Conservation (phyloP, 352 stramenopile genomes). For the Phytophthora uliginosa region DNA sequence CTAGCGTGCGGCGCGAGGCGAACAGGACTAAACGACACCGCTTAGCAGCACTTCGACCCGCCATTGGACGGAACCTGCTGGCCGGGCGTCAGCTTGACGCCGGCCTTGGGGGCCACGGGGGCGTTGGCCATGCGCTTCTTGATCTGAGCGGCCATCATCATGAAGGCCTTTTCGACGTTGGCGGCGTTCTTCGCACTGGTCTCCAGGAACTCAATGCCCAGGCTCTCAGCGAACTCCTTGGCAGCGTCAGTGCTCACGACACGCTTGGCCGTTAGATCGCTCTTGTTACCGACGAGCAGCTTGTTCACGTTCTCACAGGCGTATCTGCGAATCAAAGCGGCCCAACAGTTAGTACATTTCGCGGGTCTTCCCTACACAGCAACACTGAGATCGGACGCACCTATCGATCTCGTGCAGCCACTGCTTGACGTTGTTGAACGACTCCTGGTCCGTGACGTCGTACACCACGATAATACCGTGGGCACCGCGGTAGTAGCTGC, state of each 20-base stretch:
- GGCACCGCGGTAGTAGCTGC: constrained; percentile 98
- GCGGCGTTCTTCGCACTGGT: constrained; percentile 91
- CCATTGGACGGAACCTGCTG: constrained; percentile 74
- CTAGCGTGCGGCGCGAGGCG: constrained; percentile 27
- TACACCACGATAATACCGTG: constrained; percentile 99
- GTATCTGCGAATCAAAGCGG: constrained; percentile 78
- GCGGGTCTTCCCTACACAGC: neutral
- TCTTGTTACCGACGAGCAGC: constrained; percentile 99
- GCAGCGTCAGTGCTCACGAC: constrained; percentile 95
- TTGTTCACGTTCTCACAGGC: constrained; percentile 98
- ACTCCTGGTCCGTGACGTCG: constrained; percentile 98
- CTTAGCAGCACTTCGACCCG: constrained; percentile 89
- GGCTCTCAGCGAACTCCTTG: constrained; percentile 91
- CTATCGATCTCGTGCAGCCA: constrained; percentile 96
- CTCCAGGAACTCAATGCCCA: constrained; percentile 92
- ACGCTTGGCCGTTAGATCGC: constrained; percentile 95
- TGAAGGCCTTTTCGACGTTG: constrained; percentile 94
- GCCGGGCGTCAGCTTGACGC: constrained; percentile 71
- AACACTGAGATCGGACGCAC: constrained; percentile 34
- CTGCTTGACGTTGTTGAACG: constrained; percentile 99
- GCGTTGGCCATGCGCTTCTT: constrained; percentile 94
- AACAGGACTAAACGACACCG: constrained; percentile 58
- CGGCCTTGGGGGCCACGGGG: constrained; percentile 74
- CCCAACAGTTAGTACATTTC: constrained; percentile 9
- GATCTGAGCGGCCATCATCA: constrained; percentile 95